Evolutionary conservation across 208 protist species (phyloP), one percentile per base, ranked within the genome.

Genomic region (Crithidia mellificae): DNA sequence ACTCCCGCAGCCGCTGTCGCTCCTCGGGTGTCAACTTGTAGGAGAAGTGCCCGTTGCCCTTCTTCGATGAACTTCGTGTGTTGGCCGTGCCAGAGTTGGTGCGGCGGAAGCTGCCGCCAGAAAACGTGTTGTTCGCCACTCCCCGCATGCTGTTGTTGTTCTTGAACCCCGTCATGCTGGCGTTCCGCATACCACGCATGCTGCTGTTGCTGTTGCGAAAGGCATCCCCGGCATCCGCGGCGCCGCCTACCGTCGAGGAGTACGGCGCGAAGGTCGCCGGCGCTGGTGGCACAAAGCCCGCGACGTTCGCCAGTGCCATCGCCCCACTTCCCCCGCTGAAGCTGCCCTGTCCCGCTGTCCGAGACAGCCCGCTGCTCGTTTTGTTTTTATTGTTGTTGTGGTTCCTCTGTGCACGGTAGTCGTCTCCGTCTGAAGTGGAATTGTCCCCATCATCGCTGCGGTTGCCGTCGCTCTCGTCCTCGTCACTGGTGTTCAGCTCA

Each of bases 401-500:
- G 7, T 20, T 51, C n/a, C 3, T 61, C 52, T 2, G 36, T n/a
- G n/a, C n/a, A n/a, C n/a, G n/a, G n/a, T n/a, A n/a, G n/a, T n/a
- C n/a, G n/a, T n/a, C n/a, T n/a, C 34, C 34, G 34, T 11, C 7
- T 11, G 34, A 38, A 11, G 5, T 38, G 34, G 5, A 38, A 11
- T 11, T 11, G 34, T 38, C 34, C 34, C 7, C 5, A 11, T 44
- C 63, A 49, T 62, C 50, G 46, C 46, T 52, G 22, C 34, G 41
- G 25, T 44, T 20, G 50, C 24, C 49, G n/a, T 53, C 70, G 57
- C 6, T 32, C 20, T 49, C 56, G 20, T 51, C 43, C 6, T 19
- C 39, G 43, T 63, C 57, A 29, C 59, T 73, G 17, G 57, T 68
- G 36, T 57, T 61, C 66, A 95, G 57, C 76, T 91, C 88, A n/a